Base-by-base conservation (phyloP, 2,329 filamentous ascomycete species). In the Sclerotinia sclerotiorum region DNA sequence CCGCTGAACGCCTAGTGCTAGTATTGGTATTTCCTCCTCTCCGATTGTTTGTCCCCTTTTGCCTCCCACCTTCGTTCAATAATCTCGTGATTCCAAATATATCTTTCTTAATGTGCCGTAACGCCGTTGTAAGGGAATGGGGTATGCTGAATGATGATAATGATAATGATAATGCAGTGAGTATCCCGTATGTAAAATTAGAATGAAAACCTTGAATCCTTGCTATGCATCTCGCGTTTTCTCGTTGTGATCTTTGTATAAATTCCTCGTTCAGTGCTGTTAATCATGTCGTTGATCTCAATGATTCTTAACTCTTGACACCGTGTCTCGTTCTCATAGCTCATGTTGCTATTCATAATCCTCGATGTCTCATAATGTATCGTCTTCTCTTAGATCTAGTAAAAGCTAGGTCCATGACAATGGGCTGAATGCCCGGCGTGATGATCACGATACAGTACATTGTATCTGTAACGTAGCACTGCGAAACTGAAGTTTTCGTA, bases 401-500 rank as follows among this genome's bases (percentile, higher is more conserved):
- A 27, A 24, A 13, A 63, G 10, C n/a, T 29, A 39, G 48, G 21
- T 21, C 8, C 27, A 17, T 24, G 32, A 52, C 3, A 5, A 54
- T 42, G 56, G 49, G 48, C 56, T 67, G 19, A 54, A 42, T 19
- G 56, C 65, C 65, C 57, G 57, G 57, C 39, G 46, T 55, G 57
- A 51, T 63, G 49, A 63, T 55, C 29, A 42, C 5, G 44, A 61
- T 67, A 61, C 32, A 56, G 54, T 56, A 58, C 5, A 42, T 58
- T 15, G n/a, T 17, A 27, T 57, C 27, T 6, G 24, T 64, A 63
- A 55, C 65, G 17, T 39, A 35, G 60, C 67, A 65, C 67, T 65
- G 67, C 67, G 52, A 29, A 35, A 60, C n/a, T 49, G 52, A 65
- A 65, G 60, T 68, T 69, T 68, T 72, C 67, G 65, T 65, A 62